Evolutionary conservation across 179 eudicot genomes (phyloP), one percentile per base, ranked within the genome.

Genomic region (Drosera spatulata): DNA sequence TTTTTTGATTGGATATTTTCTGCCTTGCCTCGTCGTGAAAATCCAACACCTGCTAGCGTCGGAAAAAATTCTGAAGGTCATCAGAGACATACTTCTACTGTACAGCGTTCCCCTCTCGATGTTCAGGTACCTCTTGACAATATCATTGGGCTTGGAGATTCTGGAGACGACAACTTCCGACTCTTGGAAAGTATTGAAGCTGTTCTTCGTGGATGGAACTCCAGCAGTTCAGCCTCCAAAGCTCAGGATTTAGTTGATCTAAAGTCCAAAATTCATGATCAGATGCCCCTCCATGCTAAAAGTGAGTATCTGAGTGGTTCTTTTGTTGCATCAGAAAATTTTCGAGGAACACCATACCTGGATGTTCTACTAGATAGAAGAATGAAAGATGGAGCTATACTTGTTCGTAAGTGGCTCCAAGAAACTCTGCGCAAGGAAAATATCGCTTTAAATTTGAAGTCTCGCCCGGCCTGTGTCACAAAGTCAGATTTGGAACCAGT

Each of bases 401-500:
- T 93, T 72, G 79, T 88, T 49, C 86, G 82, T 73, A 93, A 86
- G 69, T 93, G 95, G 96, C 96, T 93, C 69, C 95, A 86, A 75
- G 95, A 93, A 74, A 71, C 87, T 61, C 67, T 93, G 64, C 83
- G 95, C 39, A 75, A 75, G 69, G 99, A 86, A 74, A 93, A 84
- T 62, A 62, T 86, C 11, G 69, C 85, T 37, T 65, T 76, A 59
- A 82, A 84, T 70, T 70, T 76, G 51, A 93, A 82, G 69, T 66
- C 77, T 53, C 87, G 91, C 51, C 82, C 95, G 55, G 95, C 91
- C 64, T 71, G 74, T 63, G 80, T 74, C 43, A 78, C 90, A 65
- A 85, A 77, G 72, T 63, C 80, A 3, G 99, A 88, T 45, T 65
- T 93, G 71, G 83, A 81, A 66, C 47, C 75, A 58, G 65, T 93